Base-by-base conservation (phyloP, 805 yeast genomes). In the Metschnikowia kofuensis region DNA sequence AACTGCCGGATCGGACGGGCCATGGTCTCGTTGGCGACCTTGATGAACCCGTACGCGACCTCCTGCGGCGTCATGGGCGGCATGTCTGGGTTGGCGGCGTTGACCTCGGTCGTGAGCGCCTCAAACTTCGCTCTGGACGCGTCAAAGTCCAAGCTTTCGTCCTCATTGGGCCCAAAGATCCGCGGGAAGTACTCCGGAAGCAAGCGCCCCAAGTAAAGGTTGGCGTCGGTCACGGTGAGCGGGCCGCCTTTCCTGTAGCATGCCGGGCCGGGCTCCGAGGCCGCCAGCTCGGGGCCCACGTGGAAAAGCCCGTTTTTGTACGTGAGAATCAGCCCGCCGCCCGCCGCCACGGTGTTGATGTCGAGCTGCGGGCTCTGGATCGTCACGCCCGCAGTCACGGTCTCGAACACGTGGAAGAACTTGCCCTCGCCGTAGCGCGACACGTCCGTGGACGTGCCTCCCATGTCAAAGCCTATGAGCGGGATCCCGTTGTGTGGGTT, bases 401-500 rank as follows among this genome's bases (percentile, higher is more conserved):
- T 74, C 51, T 73, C 77, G 52, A 62, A 72, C 30, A 74, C 74
- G 49, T 74, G 77, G 45, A 70, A 73, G 41, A 72, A 59, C 29
- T 52, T 58, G 4, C 78, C 78, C 44, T 54, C 60, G 6, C 70
- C 56, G 48, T 67, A 73, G 32, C 78, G 56, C 2, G 76, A 72
- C 7, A 74, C 77, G 49, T 74, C 78, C 3, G 78, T 74, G 26
- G 76, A 70, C 1, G 78, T 74, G 26, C 78, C 78, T 38, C 78
- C 78, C 47, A 75, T 75, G 57, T 74, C 68, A 50, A 67, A 66
- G 1, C 77, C 77, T 30, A 72, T 66, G 41, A 86, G 72, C 0
- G 96, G 90, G 26, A 77, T 75, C 11, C 69, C 67, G 47, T 78
- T 77, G 15, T 55, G 55, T 10, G 62, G 52, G 48, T 65, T 60